phyloP scores from a whole-genome alignment of 805 yeast species.

The Komagataella populi region DNA sequence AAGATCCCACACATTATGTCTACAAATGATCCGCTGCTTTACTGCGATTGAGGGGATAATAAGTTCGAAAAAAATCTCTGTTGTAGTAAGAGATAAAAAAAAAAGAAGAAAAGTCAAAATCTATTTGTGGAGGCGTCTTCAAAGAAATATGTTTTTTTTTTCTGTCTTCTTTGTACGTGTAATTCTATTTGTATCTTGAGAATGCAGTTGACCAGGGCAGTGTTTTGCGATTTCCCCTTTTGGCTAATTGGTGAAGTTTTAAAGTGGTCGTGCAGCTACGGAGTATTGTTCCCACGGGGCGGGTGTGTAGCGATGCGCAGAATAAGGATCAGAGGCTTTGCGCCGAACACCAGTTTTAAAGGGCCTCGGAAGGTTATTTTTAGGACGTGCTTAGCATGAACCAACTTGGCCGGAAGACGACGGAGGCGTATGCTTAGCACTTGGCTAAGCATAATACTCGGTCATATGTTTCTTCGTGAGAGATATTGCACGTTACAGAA shows the following conservation, averaged over 20 bases:
- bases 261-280: too few species aligned
- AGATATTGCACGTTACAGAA: too few species aligned
- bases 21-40: neutral
- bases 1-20: slow-evolving; percentile 65
- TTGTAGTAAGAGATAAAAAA: neutral
- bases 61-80: neutral
- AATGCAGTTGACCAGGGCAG: neutral
- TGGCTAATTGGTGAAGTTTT: neutral
- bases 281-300: neutral
- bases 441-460: neutral
- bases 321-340: too few species aligned
- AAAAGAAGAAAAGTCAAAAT: neutral
- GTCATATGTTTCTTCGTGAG: neutral
- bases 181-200: neutral
- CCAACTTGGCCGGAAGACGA: neutral
- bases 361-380: neutral
- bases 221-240: neutral
- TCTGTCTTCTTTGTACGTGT: neutral
- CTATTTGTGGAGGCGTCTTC: neutral
- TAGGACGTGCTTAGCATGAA: neutral
- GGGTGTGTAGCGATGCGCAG: neutral
- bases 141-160: neutral
- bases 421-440: neutral
- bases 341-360: neutral
- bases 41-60: neutral